Evolutionary conservation across 305 asterid genomes (phyloP), one percentile per base, ranked within the genome.

Genomic region (Fraxinus dipetala): DNA sequence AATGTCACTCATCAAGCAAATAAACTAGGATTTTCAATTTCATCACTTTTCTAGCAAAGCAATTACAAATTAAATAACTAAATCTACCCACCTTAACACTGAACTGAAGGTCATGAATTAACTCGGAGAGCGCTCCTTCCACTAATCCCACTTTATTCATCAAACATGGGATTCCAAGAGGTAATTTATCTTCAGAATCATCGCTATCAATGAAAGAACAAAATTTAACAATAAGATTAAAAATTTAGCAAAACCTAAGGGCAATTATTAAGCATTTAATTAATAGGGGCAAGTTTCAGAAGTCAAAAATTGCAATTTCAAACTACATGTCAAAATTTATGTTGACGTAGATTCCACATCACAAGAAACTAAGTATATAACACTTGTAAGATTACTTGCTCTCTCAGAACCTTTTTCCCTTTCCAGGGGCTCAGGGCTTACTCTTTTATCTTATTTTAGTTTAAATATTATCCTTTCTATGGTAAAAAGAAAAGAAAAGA

Each of bases 111-210:
- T 91, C 96, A 75, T 80, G 89, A 74, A 87, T 87, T 56, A 94
- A 84, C 91, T 95, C 97, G 78, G 86, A 84, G 75, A 95, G 85
- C 30, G 92, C 92, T 81, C 91, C 89, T 80, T 93, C 96, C 74
- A 89, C 95, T 73, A 89, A 77, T 56, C 92, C 90, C 79, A 82
- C 88, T 84, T 83, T 90, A 79, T 86, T 90, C 99, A 93, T 95
- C 87, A 92, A 87, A 61, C 76, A 74, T 76, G 91, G 92, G 67
- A 81, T 75, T 83, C 84, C 90, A 83, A 82, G 80, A 72, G 82
- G 36, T 18, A 35, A 72, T 36, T 79, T 90, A 72, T 90, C 83
- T 75, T 92, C 95, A 82, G 90, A 91, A 84, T 86, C 96, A 81
- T 94, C 97, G 80, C 94, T 88, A 88, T 88, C 85, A 81, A 84